These are phyloP conservation scores for Leavenworthia alabamica DNA, from an alignment of 345 rosid genomes.

Conservation along the genomic window DNA sequence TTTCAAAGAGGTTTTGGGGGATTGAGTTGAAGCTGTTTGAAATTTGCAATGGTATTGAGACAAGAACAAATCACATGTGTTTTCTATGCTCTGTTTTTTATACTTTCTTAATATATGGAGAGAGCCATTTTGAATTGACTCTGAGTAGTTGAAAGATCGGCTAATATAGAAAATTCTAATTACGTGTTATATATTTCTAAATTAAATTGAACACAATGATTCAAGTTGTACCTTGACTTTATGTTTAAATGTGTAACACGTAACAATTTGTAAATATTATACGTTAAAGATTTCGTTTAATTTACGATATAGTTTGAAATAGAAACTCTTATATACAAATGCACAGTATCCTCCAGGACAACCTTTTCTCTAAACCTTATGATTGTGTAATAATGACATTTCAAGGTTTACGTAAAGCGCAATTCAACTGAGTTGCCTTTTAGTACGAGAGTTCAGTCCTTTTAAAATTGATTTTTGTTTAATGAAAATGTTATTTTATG, in stretches of 20 bases:
- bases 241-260: too few species aligned
- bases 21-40: neutral
- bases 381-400: neutral
- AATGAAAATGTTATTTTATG: too few species aligned
- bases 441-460: too few species aligned
- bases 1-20: slow-evolving; percentile 11
- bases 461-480: too few species aligned
- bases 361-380: too few species aligned
- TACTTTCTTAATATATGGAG: neutral
- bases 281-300: neutral
- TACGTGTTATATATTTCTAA: too few species aligned
- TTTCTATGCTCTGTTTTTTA: neutral
- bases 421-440: neutral
- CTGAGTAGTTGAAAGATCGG: neutral
- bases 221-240: too few species aligned
- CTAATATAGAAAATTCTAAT: neutral
- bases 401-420: neutral
- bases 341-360: neutral
- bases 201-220: too few species aligned
- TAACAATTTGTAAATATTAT: too few species aligned
- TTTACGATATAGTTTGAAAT: neutral
- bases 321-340: neutral
- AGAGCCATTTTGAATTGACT: neutral
- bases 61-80: slow-evolving; percentile 2
- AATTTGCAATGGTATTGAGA: slow-evolving; percentile 2